Conservation (phyloP, 129 eudicot genomes). For the Helichrysum umbraculigerum region DNA sequence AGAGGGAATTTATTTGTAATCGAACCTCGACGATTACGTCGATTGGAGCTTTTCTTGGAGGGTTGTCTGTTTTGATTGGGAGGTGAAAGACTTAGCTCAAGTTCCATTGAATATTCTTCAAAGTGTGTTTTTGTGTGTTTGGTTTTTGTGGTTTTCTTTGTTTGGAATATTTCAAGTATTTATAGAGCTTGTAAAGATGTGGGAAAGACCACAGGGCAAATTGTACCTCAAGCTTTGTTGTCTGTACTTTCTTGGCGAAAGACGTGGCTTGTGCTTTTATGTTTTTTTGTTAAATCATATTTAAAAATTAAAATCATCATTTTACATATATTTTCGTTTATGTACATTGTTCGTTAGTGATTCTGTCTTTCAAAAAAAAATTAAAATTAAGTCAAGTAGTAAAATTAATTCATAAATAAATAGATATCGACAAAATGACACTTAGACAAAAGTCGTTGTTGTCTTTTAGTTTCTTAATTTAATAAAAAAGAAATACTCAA, state of each 20-base stretch:
- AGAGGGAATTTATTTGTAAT: conserved; percentile 4
- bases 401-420: too few species aligned
- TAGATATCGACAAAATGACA: too few species aligned
- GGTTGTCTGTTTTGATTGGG: conserved; percentile 30
- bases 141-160: conserved; percentile 18
- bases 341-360: too few species aligned
- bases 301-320: too few species aligned
- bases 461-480: too few species aligned
- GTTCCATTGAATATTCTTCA: conserved; percentile 21
- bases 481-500: too few species aligned
- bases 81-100: conserved; percentile 41
- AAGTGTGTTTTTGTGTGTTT: not conserved
- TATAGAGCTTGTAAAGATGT: conserved; percentile 19
- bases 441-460: too few species aligned
- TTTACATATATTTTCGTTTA: too few species aligned
- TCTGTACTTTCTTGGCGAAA: not conserved
- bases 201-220: not conserved
- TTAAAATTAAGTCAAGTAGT: too few species aligned
- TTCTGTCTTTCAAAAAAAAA: too few species aligned
- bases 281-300: too few species aligned
- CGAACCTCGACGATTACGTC: not conserved
- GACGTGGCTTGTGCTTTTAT: too few species aligned
- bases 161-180: conserved; percentile 26
- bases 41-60: conserved; percentile 18
- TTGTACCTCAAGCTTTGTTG: conserved; percentile 20